Percentiles rank a stretch among this genome's conserved stretches.
Evolutionary conservation across 306 rosid species (phyloP).

Genomic region (Cucurbita argyrosperma): DNA sequence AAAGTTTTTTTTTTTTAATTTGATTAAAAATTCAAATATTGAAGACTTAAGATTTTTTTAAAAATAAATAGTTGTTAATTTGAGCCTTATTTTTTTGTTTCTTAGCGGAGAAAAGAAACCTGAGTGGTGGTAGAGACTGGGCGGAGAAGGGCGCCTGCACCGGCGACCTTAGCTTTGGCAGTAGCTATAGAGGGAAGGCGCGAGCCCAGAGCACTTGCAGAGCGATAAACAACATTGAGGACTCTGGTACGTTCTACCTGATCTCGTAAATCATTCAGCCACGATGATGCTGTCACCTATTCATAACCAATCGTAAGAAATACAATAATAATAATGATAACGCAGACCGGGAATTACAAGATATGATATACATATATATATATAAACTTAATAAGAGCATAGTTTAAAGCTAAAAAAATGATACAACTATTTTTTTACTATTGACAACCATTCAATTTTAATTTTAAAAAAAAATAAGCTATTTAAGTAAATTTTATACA

Average conservation of each 20-base stretch:
- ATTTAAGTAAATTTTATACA: no score
- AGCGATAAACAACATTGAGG: slow-evolving; percentile 79
- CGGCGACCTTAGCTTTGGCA: slow-evolving; percentile 84
- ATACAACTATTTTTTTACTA: no score
- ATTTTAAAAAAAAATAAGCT: no score
- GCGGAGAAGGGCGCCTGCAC: slow-evolving; percentile 72
- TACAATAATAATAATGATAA: background rate
- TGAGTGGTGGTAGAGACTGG: slow-evolving; percentile 90
- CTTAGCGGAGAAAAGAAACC: slow-evolving; percentile 21
- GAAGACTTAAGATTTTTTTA: no score
- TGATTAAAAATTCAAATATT: no score
- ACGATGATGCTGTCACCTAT: slow-evolving; percentile 86
- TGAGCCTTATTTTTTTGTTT: background rate
- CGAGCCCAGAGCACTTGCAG: slow-evolving; percentile 92
- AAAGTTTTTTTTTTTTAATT: no score
- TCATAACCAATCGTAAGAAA: background rate
- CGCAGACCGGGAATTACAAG: no score
- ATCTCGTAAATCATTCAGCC: slow-evolving; percentile 88
- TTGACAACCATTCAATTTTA: no score
- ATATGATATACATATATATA: no score
- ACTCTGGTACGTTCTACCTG: slow-evolving; percentile 81
- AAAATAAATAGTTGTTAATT: no score
- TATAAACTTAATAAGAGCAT: no score
- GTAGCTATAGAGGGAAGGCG: slow-evolving; percentile 74
- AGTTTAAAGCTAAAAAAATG: no score